phyloP scores from a whole-genome alignment of 225 moss, liverwort and hornwort species.

The Pseudisothecium myosuroides region DNA sequence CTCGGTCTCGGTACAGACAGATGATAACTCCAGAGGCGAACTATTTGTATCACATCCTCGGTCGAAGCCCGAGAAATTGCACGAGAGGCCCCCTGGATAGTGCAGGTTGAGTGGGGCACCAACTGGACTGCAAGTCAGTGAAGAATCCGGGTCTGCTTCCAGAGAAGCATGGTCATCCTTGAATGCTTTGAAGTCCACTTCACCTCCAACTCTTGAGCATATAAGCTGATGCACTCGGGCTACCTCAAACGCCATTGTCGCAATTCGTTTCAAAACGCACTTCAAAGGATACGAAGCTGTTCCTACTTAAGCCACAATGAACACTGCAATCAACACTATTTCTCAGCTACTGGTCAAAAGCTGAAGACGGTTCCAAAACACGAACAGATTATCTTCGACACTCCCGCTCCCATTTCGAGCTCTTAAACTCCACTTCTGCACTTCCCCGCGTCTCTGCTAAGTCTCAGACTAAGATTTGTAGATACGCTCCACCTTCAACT shows the following conservation, averaged over 20 bases:
- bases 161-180: not conserved
- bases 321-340: not conserved
- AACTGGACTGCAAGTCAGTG: not conserved
- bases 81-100: not conserved
- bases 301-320: not conserved
- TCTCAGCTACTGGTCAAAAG: not conserved
- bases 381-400: not conserved
- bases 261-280: too few species aligned
- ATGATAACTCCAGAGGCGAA: constrained; percentile 21
- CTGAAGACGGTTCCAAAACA: not conserved
- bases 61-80: not conserved
- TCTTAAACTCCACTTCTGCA: not conserved
- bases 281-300: not conserved
- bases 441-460: not conserved
- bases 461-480: not conserved
- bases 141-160: not conserved
- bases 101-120: not conserved
- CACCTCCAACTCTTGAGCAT: constrained; percentile 33
- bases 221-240: constrained; percentile 45
- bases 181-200: not conserved
- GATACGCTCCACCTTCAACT: not conserved
- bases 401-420: constrained; percentile 16
- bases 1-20: constrained; percentile 67
- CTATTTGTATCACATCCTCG: constrained; percentile 13
- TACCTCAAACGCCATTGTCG: constrained; percentile 39